A percentile compares a stretch with the other conserved stretches of the same genome.
These are phyloP conservation scores for Myochromella boudieri DNA, from an alignment of 768 basidiomycete genomes.

Conservation along the genomic window DNA sequence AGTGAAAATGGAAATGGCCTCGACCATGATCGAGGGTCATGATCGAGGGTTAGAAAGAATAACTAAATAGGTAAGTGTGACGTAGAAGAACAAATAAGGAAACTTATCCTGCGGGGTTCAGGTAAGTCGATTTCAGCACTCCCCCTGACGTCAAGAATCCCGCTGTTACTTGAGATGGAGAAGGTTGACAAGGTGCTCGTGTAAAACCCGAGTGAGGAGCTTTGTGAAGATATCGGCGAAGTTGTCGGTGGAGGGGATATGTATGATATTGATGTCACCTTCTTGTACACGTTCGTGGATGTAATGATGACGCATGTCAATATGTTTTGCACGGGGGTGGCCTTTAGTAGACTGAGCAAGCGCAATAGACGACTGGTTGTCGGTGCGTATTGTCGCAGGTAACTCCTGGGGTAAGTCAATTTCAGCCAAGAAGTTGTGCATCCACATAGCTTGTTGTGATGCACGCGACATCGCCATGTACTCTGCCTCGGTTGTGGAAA, in stretches of 20 bases:
- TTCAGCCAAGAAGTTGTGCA: slow-evolving; percentile 8
- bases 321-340: not conserved
- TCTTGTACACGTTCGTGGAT: too few species aligned
- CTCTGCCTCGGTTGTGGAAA: too few species aligned
- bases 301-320: too few species aligned
- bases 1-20: too few species aligned
- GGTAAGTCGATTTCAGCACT: not conserved
- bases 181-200: not conserved
- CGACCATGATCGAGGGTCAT: too few species aligned
- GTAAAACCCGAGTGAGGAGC: not conserved
- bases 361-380: not conserved
- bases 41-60: too few species aligned
- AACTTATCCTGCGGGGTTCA: too few species aligned
- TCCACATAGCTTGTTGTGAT: too few species aligned
- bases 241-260: not conserved
- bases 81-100: too few species aligned
- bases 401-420: not conserved
- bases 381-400: not conserved
- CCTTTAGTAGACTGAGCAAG: not conserved
- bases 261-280: not conserved
- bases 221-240: not conserved
- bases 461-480: too few species aligned
- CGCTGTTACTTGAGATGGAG: not conserved
- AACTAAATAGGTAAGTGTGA: too few species aligned
- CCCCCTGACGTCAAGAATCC: not conserved